phyloP scores from a whole-genome alignment of 345 rosid genomes.

The Populus euphratica region DNA sequence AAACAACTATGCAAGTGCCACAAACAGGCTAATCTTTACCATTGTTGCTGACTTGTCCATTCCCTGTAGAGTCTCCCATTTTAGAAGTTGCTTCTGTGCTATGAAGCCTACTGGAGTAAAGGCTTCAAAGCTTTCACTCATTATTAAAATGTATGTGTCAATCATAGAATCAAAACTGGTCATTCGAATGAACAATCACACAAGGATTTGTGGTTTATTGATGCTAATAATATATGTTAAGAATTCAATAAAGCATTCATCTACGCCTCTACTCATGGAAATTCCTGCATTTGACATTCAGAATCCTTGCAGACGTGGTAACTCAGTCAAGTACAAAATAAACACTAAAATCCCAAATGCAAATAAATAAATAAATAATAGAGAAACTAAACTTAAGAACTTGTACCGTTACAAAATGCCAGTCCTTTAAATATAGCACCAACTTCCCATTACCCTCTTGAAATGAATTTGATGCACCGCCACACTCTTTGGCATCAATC shows the following conservation, averaged over 20 bases:
- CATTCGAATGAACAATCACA: background rate
- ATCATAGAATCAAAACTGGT: background rate
- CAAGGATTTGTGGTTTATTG: too few relatives aligned
- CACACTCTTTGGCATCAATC: conserved; percentile 16
- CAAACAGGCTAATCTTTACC: too few relatives aligned
- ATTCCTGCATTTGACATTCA: too few relatives aligned
- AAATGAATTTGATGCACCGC: conserved; percentile 1
- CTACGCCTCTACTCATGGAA: too few relatives aligned
- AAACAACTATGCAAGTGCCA: too few relatives aligned
- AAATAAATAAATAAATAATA: background rate
- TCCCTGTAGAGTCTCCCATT: too few relatives aligned
- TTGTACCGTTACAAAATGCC: conserved; percentile 62
- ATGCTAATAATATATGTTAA: too few relatives aligned
- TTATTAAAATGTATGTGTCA: too few relatives aligned
- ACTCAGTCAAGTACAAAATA: background rate
- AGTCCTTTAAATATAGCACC: conserved; percentile 77
- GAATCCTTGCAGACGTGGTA: background rate
- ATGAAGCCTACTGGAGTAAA: background rate
- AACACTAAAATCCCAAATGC: background rate
- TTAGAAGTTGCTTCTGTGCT: background rate
- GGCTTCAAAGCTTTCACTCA: background rate
- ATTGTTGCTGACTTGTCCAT: background rate
- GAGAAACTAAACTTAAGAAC: background rate
- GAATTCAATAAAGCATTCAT: too few relatives aligned
- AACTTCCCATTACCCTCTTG: conserved; percentile 26